Evolutionary conservation across 805 yeast genomes (phyloP), one percentile per base, ranked within the genome.

Genomic region (Saccharomycopsis babjevae): DNA sequence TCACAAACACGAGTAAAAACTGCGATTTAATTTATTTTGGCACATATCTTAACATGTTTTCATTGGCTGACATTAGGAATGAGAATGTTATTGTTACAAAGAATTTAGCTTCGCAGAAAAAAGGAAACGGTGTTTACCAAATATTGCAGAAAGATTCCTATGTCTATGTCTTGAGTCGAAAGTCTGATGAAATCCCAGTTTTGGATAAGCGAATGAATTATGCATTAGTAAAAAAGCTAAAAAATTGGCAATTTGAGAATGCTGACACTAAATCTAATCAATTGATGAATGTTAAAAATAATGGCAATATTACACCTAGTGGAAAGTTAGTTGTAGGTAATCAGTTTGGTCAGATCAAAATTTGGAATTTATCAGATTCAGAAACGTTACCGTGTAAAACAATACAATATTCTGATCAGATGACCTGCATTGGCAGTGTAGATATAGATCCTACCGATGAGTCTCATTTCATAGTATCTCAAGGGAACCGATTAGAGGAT

Each of bases 101-200:
- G 42, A 39, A 56, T 42, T 54, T 43, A 15, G 57, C 59, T 30
- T 57, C 61, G 1, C 50, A 43, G 20, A 18, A 67, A 2, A n/a
- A 55, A 18, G 76, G 70, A 3, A 69, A 61, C 65, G 81, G 74
- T 3, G 66, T 69, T 18, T 69, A 66, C 16, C 80, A 77, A 63
- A 46, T 76, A 0, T 20, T 77, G 6, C 70, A 66, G 32, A 72
- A 77, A 22, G 66, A 65, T 1, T 76, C 74, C 65, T 77, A 70
- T 57, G 20, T 75, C 5, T 77, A 70, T 59, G 68, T 69, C 1
- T 32, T 75, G 0, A 67, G 71, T 38, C 66, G 81, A 38, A 67
- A 70, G 39, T 61, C 71, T 8, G 58, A 65, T 25, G 50, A 18
- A 1, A 73, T 77, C 25, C 70, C 70, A 5, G 66, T 77, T 2